Conservation (phyloP, 768 basidiomycete species). For the Lentinula sp. region DNA sequence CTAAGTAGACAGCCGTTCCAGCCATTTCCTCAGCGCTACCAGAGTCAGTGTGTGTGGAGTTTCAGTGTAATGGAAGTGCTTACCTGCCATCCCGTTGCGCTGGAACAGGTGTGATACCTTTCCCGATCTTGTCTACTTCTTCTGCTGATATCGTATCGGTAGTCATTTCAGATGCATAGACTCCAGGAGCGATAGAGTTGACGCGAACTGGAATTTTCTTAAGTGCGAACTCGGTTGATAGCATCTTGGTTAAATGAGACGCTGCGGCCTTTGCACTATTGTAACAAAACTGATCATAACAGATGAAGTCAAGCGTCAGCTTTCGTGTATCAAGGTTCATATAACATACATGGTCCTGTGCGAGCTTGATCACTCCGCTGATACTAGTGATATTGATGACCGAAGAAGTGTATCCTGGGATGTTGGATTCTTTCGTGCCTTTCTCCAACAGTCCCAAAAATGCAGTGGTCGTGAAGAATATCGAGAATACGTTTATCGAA, state of each 20-base stretch:
- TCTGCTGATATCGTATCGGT: constrained; percentile 37
- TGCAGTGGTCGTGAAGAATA: constrained; percentile 72
- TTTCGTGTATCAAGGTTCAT: neutral
- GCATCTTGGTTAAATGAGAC: constrained; percentile 69
- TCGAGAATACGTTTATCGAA: constrained; percentile 65
- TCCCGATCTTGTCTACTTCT: constrained; percentile 47
- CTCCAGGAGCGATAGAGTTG: constrained; percentile 71
- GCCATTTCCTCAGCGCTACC: constrained; percentile 67
- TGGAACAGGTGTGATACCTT: constrained; percentile 58
- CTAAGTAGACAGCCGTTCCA: constrained; percentile 71
- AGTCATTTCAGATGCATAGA: constrained; percentile 76
- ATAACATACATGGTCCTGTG: constrained; percentile 68
- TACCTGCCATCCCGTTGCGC: constrained; percentile 60
- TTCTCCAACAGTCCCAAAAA: constrained; percentile 73
- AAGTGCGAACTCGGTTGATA: constrained; percentile 70
- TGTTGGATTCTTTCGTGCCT: constrained; percentile 50
- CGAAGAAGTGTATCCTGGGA: constrained; percentile 47
- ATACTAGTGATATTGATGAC: constrained; percentile 79
- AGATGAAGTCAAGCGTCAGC: neutral
- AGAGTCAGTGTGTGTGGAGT: neutral
- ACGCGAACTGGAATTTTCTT: constrained; percentile 66
- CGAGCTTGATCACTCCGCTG: constrained; percentile 63
- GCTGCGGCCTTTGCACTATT: constrained; percentile 79
- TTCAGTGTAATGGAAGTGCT: constrained; percentile 21
- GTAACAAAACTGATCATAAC: constrained; percentile 58